phyloP scores from a whole-genome alignment of 352 stramenopile species.

The Phytopythium chamaehyphon region DNA sequence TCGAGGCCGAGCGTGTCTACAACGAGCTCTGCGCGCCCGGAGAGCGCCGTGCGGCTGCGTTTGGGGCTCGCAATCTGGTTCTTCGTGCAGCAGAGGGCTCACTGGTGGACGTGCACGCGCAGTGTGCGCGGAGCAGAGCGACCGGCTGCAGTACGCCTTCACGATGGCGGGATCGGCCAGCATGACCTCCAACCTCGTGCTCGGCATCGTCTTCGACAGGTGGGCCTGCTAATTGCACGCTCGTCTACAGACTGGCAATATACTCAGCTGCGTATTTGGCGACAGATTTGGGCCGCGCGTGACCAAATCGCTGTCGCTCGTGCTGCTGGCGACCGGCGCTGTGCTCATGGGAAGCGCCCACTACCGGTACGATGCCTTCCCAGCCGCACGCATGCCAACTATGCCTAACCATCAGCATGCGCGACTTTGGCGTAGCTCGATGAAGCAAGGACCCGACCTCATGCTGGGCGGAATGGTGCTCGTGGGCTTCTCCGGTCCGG shows the following conservation, averaged over 20 bases:
- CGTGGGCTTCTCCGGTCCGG: constrained; percentile 56
- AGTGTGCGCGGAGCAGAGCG: constrained; percentile 54
- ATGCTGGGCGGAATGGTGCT: constrained; percentile 61
- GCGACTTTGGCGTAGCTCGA: constrained; percentile 9
- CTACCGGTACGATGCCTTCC: constrained; percentile 16
- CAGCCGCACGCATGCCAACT: background rate
- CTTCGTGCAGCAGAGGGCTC: background rate
- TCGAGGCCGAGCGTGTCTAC: constrained; percentile 57
- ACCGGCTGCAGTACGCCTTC: constrained; percentile 55
- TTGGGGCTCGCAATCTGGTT: background rate
- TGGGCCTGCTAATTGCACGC: constrained; percentile 6
- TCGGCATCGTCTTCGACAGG: constrained; percentile 62
- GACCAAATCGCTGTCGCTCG: constrained; percentile 48
- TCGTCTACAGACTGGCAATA: too few species aligned
- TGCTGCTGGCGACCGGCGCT: constrained; percentile 39
- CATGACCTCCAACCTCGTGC: constrained; percentile 59
- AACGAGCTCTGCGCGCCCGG: constrained; percentile 37
- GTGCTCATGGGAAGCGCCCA: constrained; percentile 49
- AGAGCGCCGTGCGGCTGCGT: constrained; percentile 29
- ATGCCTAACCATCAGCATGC: background rate
- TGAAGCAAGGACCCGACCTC: constrained; percentile 26
- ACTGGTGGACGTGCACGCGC: background rate
- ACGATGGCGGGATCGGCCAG: constrained; percentile 55
- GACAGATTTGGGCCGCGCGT: constrained; percentile 46
- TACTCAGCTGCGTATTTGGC: background rate